Conservation (phyloP, 306 rosid genomes). For the Comarum palustre region DNA sequence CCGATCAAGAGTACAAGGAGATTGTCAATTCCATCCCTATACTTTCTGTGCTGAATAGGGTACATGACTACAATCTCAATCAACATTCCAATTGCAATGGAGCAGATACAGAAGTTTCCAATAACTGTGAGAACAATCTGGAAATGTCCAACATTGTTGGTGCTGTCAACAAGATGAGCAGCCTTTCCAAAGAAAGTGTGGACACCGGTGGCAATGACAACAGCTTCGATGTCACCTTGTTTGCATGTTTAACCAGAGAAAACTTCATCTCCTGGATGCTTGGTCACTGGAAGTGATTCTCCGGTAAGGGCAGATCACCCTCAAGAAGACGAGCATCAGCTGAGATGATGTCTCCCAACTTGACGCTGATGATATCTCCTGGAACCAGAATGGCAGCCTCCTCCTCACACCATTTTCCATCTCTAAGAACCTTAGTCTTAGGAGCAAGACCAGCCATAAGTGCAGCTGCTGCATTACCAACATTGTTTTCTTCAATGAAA, state of each 20-base stretch:
- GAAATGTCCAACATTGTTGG: slow-evolving; percentile 98
- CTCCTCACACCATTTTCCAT: slow-evolving; percentile 85
- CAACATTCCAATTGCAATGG: slow-evolving; percentile 87
- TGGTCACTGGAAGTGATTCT: too few relatives aligned
- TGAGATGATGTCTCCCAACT: slow-evolving; percentile 89
- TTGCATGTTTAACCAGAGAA: too few relatives aligned
- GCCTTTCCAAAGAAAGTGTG: slow-evolving; percentile 98
- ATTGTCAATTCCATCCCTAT: too few relatives aligned
- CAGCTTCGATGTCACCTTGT: too few relatives aligned
- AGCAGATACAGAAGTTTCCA: slow-evolving; percentile 94
- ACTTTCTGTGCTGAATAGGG: too few relatives aligned
- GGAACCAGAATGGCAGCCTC: slow-evolving; percentile 94
- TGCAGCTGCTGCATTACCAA: too few relatives aligned
- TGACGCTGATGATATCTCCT: slow-evolving; percentile 88
- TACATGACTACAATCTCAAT: slow-evolving; percentile 90
- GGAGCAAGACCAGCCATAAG: too few relatives aligned
- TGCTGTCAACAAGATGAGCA: slow-evolving; percentile 95
- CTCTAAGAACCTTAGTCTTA: slow-evolving; percentile 98
- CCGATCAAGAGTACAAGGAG: too few relatives aligned
- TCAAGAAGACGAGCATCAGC: slow-evolving; percentile 99
- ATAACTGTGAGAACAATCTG: slow-evolving; percentile 87
- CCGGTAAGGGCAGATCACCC: slow-evolving; percentile 96
- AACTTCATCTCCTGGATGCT: too few relatives aligned
- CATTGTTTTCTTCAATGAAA: too few relatives aligned
- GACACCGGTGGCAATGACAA: too few relatives aligned